Evolutionary conservation across 164 flowering plant species (phyloP).

Genomic region (Vitis cinerea): DNA sequence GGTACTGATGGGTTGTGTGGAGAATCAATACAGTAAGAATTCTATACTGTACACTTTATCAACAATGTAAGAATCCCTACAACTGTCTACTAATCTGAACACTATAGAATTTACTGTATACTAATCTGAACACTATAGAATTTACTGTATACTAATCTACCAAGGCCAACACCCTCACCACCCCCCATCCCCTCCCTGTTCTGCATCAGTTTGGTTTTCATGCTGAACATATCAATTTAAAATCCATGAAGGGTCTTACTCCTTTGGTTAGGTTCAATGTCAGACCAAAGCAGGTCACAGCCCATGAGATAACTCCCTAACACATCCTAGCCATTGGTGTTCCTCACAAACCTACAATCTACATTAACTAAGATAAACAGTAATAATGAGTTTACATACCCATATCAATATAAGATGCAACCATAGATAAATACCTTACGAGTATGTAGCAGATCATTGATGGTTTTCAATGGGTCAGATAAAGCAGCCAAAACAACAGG

Average conservation of each 20-base stretch:
- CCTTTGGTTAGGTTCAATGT: no score
- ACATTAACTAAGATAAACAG: background rate
- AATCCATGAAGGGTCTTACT: background rate
- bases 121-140: no score
- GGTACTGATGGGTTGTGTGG: no score
- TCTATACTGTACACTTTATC: no score
- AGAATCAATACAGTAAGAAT: no score
- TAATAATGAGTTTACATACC: background rate
- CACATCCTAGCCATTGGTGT: background rate
- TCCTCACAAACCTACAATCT: background rate
- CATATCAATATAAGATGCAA: background rate
- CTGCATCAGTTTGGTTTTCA: background rate
- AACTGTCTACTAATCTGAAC: no score
- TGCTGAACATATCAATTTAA: background rate
- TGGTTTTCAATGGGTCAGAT: slow-evolving; percentile 76
- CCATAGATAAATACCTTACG: slow-evolving; percentile 59
- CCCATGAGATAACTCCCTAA: background rate
- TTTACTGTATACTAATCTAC: no score
- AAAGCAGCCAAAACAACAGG: slow-evolving; percentile 77
- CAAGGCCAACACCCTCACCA: no score
- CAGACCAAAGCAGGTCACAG: no score
- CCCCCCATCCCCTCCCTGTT: background rate
- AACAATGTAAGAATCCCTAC: no score
- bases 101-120: no score
- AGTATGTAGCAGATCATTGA: slow-evolving; percentile 88